Percentiles rank a stretch among this genome's conserved stretches.
Evolutionary conservation across 768 basidiomycete species (phyloP).

Genomic region (Boletellus sp.): DNA sequence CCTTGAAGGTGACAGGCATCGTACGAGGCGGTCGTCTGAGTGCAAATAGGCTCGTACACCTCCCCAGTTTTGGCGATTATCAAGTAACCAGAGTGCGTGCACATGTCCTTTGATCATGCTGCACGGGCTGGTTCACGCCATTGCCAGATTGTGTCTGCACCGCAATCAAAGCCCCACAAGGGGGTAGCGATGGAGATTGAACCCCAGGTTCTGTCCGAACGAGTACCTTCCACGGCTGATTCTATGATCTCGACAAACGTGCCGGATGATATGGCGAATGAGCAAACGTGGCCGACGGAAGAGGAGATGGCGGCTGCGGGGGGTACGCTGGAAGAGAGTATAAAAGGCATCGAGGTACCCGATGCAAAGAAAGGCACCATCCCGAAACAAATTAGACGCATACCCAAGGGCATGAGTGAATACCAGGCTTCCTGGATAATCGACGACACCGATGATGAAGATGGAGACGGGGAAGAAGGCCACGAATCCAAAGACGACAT

Average conservation of each 20-base stretch:
- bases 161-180: constrained; percentile 32
- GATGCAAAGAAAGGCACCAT: constrained; percentile 72
- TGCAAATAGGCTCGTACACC: constrained; percentile 80
- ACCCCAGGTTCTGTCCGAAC: constrained; percentile 56
- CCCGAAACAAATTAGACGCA: constrained; percentile 71
- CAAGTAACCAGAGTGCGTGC: constrained; percentile 68
- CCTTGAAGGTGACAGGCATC: constrained; percentile 74
- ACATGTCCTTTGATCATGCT: not conserved
- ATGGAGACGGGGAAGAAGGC: constrained; percentile 41
- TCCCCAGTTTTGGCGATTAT: constrained; percentile 88
- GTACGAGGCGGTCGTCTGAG: constrained; percentile 76
- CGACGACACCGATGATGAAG: constrained; percentile 72
- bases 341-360: constrained; percentile 39
- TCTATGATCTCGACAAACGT: constrained; percentile 85
- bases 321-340: constrained; percentile 13
- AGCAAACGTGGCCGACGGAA: constrained; percentile 98
- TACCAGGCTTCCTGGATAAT: constrained; percentile 98
- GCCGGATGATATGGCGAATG: constrained; percentile 86
- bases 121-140: not conserved
- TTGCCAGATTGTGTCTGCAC: constrained; percentile 64
- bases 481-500: constrained; percentile 40
- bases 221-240: constrained; percentile 64
- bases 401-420: constrained; percentile 94
- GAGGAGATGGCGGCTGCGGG: constrained; percentile 73
- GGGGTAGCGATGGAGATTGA: constrained; percentile 64